Conservation (phyloP, 164 flowering plant species). For the Umbellularia californica region DNA sequence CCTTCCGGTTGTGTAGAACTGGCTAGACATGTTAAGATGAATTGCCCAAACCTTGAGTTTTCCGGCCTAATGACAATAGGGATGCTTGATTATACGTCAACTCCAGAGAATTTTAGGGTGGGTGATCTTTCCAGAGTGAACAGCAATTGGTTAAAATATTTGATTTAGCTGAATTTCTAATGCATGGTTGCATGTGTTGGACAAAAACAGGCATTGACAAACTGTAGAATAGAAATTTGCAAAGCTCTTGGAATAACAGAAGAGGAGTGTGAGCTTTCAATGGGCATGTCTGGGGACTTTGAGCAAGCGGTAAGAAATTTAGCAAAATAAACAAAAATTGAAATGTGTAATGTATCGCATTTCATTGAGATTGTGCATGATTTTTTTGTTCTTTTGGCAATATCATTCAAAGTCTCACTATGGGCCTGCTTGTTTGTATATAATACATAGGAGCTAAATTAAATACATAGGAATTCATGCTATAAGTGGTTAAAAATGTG, state of each 20-base stretch:
- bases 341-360: not conserved
- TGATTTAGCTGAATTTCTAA: not conserved
- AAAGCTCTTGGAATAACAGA: constrained; percentile 69
- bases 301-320: constrained; percentile 72
- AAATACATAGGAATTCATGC: no score
- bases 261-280: constrained; percentile 82
- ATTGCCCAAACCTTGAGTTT: constrained; percentile 76
- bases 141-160: not conserved
- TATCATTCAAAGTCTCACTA: not conserved
- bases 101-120: constrained; percentile 91
- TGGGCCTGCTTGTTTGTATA: no score
- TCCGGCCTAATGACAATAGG: constrained; percentile 97
- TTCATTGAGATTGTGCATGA: not conserved
- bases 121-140: constrained; percentile 1
- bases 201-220: constrained; percentile 48
- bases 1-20: constrained; percentile 73
- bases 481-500: no score
- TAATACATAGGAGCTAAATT: no score
- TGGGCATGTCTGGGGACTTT: constrained; percentile 99
- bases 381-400: not conserved
- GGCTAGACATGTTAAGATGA: constrained; percentile 56
- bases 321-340: not conserved
- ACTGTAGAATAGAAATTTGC: constrained; percentile 79
- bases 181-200: constrained; percentile 2
- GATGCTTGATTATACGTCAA: constrained; percentile 87